Evolutionary conservation across 805 yeast species (phyloP), one percentile per base, ranked within the genome.

Genomic region (Candida manassasensis): DNA sequence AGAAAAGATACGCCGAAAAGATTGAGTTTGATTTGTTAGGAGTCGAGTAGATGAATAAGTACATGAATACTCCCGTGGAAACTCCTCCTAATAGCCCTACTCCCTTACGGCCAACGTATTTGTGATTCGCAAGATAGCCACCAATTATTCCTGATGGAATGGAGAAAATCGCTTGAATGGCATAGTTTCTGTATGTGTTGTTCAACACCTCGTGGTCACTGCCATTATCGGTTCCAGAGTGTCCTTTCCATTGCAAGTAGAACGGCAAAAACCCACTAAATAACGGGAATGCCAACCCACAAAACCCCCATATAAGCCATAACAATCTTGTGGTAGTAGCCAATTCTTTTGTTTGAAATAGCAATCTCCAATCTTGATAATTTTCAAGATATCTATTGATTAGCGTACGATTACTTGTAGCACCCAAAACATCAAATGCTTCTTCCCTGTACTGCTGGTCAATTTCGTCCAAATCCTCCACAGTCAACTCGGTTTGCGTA

Each of bases 41-140:
- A 2, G 76, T 69, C 14, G 81, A 76, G 15, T 30, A 30, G 15
- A 30, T 30, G 47, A 75, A 75, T 29, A 77, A 78, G 46, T 75
- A 75, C 42, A 77, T 48, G 30, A 76, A 64, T 3, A 73, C 71
- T 63, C 75, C 76, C 1, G 75, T 58, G 19, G 70, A 47, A 5
- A 75, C 24, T 3, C 75, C 69, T 27, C 79, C 76, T 31, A 69
- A 52, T 16, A 24, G 1, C 57, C 55, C 71, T 73, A 63, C 2
- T 75, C 63, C 33, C 12, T 78, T 79, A 45, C 73, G 61, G 48
- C 79, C 61, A 6, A 79, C 77, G 18, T 73, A 50, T 11, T 35
- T 35, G 32, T 46, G 36, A 30, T 35, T 35, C 8, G 38, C 32
- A 6, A 35, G 9, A 27, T 35, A 35, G 9, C 57, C 52, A 37